Evolutionary conservation across 2,329 filamentous ascomycete species (phyloP), one percentile per base, ranked within the genome.

Genomic region (Ophiostoma tasmaniense): DNA sequence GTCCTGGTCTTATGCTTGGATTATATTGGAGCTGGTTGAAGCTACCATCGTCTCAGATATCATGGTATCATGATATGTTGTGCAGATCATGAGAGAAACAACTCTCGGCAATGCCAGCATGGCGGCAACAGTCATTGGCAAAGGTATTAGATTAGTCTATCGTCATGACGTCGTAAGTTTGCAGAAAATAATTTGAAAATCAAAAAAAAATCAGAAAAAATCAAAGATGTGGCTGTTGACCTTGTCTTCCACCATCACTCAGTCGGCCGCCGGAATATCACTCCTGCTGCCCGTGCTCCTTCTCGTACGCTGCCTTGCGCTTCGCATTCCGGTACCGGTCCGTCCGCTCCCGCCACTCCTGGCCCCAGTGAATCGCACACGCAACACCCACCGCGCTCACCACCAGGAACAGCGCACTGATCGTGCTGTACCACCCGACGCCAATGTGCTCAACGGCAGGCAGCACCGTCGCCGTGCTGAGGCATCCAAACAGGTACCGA

Each of bases 401-500:
- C 0, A 85, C 75, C 66, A 90, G 74, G 70, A 90, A 89, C 0
- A 78, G 68, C 0, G 87, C 84, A 66, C 83, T 86, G 69, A 93
- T 88, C 1, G 90, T 93, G 64, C 84, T 88, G 76, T 93, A 93
- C 90, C 90, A 93, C 0, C 91, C 92, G 0, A 94, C 88, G 3
- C 92, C 91, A 68, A 95, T 89, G 37, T 78, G 80, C 70, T 92
- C 81, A n/a, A 93, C 84, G 0, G 88, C 89, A 0, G 92, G 92
- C 69, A 95, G 80, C 68, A 90, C 90, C 1, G 87, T 85, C 0
- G 89, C 91, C 2, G 87, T 90, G 0, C 87, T 90, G 4, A 86
- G 78, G 13, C 90, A 90, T 0, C 88, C 91, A 73, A 93, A 90
- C 6, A 92, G 75, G 76, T 94, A 95, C 6, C 91, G 83, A 66